Evolutionary conservation across 805 yeast genomes (phyloP).

Genomic region (Komagataella kurtzmanii): DNA sequence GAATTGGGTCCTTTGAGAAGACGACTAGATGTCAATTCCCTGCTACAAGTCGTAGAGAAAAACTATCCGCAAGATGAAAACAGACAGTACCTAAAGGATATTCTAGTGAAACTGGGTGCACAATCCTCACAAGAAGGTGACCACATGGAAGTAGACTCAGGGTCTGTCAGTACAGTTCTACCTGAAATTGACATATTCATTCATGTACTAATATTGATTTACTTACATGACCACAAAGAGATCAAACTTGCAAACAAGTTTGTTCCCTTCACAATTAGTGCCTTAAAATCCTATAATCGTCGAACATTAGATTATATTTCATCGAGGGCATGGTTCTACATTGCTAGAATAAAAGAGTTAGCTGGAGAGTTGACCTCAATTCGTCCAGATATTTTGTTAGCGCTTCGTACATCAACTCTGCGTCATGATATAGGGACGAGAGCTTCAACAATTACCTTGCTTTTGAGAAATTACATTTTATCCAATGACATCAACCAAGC

Average conservation of each 20-base stretch:
- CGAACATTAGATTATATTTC: slow-evolving; percentile 76
- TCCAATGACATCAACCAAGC: slow-evolving; percentile 81
- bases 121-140: slow-evolving; percentile 20
- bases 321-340: slow-evolving; percentile 90
- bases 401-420: slow-evolving; percentile 77
- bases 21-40: slow-evolving; percentile 36
- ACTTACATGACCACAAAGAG: slow-evolving; percentile 50
- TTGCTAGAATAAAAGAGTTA: slow-evolving; percentile 66
- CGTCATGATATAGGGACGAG: slow-evolving; percentile 89
- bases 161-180: slow-evolving; percentile 25
- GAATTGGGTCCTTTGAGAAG: slow-evolving; percentile 69
- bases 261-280: slow-evolving; percentile 34
- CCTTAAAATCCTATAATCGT: slow-evolving; percentile 56
- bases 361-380: slow-evolving; percentile 36
- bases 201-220: slow-evolving; percentile 68
- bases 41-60: slow-evolving; percentile 38
- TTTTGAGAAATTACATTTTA: slow-evolving; percentile 67
- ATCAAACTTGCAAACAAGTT: slow-evolving; percentile 35
- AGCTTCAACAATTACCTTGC: slow-evolving; percentile 74
- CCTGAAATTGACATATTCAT: slow-evolving; percentile 77
- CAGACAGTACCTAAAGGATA: slow-evolving; percentile 25
- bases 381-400: slow-evolving; percentile 57
- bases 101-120: slow-evolving; percentile 15
- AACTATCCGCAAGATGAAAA: slow-evolving; percentile 39
- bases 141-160: slow-evolving; percentile 8